Percentiles rank a stretch among this genome's conserved stretches.
Conservation (phyloP, 2,329 filamentous ascomycete genomes). For the Colletotrichum camelliae region DNA sequence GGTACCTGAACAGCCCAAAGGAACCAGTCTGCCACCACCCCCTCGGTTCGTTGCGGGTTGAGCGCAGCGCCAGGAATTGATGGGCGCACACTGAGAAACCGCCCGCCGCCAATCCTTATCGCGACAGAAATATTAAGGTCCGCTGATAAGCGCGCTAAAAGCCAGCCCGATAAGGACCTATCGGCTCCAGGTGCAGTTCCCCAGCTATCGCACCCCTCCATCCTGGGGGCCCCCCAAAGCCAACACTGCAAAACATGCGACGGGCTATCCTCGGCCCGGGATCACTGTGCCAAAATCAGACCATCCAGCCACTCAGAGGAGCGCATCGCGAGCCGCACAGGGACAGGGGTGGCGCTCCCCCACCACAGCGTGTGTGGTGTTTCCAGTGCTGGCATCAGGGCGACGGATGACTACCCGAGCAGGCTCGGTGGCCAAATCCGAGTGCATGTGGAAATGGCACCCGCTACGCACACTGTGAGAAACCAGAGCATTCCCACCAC, state of each 20-base stretch:
- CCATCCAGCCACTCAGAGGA: not conserved
- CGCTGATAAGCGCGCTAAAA: slow-evolving; percentile 13
- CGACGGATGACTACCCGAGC: slow-evolving; percentile 6
- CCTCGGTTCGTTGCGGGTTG: slow-evolving; percentile 1
- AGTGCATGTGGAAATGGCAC: not conserved
- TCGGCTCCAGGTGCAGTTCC: not conserved
- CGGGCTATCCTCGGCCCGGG: slow-evolving; percentile 1
- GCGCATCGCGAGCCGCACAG: not conserved
- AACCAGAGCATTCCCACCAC: not conserved
- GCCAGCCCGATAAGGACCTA: not conserved
- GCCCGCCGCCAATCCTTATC: not conserved
- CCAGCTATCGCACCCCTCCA: not conserved
- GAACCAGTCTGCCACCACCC: not conserved
- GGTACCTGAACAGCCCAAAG: not conserved
- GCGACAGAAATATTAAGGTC: not conserved
- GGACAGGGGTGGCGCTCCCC: not conserved
- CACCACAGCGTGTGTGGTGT: not conserved
- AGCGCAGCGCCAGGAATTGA: not conserved
- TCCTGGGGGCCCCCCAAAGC: not conserved
- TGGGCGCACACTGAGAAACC: not conserved
- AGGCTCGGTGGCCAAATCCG: not conserved
- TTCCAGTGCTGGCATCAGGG: not conserved
- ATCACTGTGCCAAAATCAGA: not conserved
- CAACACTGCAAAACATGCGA: not conserved
- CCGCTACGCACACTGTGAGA: not conserved